Percentiles rank a stretch among this genome's conserved stretches.
Conservation (phyloP, 2,329 filamentous ascomycete species). For the Setomelanomma holmii region DNA sequence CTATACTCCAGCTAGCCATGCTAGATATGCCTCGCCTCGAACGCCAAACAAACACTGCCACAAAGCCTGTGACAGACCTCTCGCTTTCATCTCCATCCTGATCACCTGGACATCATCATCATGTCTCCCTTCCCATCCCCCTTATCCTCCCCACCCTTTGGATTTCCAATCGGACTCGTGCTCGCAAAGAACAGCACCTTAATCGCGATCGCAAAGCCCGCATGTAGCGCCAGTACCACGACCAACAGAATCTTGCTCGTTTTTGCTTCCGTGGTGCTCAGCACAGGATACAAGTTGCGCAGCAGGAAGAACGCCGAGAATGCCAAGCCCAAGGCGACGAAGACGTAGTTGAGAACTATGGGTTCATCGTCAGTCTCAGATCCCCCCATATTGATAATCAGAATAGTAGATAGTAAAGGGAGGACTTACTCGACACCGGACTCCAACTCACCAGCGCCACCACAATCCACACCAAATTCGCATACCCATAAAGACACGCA, state of each 20-base stretch:
- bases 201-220: slow-evolving; percentile 89
- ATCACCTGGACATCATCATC: slow-evolving; percentile 12
- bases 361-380: background rate
- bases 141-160: slow-evolving; percentile 28
- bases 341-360: slow-evolving; percentile 83
- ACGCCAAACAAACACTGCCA: too few relatives aligned
- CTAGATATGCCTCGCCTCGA: too few relatives aligned
- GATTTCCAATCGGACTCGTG: slow-evolving; percentile 47
- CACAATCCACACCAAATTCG: slow-evolving; percentile 96
- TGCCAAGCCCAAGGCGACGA: slow-evolving; percentile 72
- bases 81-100: too few relatives aligned
- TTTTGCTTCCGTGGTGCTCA: slow-evolving; percentile 91
- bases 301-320: slow-evolving; percentile 49
- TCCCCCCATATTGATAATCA: background rate
- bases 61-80: too few relatives aligned
- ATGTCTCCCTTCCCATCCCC: slow-evolving; percentile 19
- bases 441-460: slow-evolving; percentile 93
- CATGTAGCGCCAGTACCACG: slow-evolving; percentile 82
- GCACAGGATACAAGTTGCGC: slow-evolving; percentile 68
- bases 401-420: background rate
- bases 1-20: too few relatives aligned
- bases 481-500: slow-evolving; percentile 94
- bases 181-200: slow-evolving; percentile 95
- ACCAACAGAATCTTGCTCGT: slow-evolving; percentile 87
- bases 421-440: slow-evolving; percentile 67